Conservation (phyloP, 805 yeast genomes). For the Candida succiphila region DNA sequence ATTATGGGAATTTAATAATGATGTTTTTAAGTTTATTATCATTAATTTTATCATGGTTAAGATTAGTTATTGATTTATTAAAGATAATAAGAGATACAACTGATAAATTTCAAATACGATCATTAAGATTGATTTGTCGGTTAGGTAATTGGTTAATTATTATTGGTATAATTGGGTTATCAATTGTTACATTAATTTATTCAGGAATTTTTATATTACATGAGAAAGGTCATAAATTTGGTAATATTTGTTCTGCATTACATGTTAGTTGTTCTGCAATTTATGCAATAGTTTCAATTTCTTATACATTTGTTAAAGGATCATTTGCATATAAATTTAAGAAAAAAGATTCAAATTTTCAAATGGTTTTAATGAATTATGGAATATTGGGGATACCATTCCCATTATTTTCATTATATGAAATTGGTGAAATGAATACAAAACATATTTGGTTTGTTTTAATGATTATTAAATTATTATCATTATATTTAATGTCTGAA, state of each 20-base stretch:
- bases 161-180: not conserved
- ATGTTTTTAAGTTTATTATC: constrained; percentile 40
- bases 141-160: not conserved
- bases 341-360: not conserved
- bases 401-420: not conserved
- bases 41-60: constrained; percentile 39
- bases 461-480: constrained; percentile 37
- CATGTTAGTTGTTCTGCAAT: not conserved
- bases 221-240: too few species aligned
- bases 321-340: not conserved
- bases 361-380: not conserved
- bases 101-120: not conserved
- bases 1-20: constrained; percentile 30
- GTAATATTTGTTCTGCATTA: not conserved
- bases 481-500: constrained; percentile 53
- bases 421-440: not conserved
- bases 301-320: not conserved
- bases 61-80: not conserved
- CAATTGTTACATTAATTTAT: too few species aligned
- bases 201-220: too few species aligned
- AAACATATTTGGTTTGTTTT: constrained; percentile 36
- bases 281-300: not conserved
- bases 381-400: not conserved
- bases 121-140: too few species aligned
- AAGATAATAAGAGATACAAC: not conserved